A percentile compares a stretch with the other conserved stretches of the same genome.
These are phyloP conservation scores for Saccharomyces hybrid DNA, from an alignment of 1,139 yeast species.

Conservation along the genomic window DNA sequence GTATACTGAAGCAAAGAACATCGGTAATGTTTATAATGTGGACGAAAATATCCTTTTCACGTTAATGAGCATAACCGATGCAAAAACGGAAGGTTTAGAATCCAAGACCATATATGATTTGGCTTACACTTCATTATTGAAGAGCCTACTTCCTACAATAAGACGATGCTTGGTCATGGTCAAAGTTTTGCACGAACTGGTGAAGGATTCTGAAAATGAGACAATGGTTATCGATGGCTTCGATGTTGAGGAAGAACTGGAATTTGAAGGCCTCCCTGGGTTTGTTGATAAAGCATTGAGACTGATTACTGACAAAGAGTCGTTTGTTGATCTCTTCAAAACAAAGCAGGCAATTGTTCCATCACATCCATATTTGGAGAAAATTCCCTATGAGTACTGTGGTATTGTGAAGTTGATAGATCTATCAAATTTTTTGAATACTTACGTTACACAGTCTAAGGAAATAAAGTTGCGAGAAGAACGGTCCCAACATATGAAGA, in stretches of 20 bases:
- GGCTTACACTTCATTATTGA: conserved; percentile 18
- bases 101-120: conserved; percentile 12
- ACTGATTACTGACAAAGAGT: conserved; percentile 12
- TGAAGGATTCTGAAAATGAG: conserved; percentile 16
- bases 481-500: conserved; percentile 20
- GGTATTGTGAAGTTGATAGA: conserved; percentile 57
- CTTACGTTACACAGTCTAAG: conserved; percentile 51
- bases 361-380: conserved; percentile 13
- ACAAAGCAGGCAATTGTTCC: conserved; percentile 5
- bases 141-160: conserved; percentile 23
- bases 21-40: background rate
- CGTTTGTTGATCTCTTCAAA: conserved; percentile 12
- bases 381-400: conserved; percentile 47
- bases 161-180: conserved; percentile 25
- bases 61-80: background rate
- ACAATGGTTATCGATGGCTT: conserved; percentile 14
- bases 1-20: background rate
- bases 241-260: conserved; percentile 12
- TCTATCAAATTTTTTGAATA: conserved; percentile 59
- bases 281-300: conserved; percentile 13
- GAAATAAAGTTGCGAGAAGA: conserved; percentile 26
- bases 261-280: conserved; percentile 7
- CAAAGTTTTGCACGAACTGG: conserved; percentile 20
- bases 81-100: background rate
- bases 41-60: background rate